phyloP scores from a whole-genome alignment of 352 stramenopile species.

The Phytophthora idaei region DNA sequence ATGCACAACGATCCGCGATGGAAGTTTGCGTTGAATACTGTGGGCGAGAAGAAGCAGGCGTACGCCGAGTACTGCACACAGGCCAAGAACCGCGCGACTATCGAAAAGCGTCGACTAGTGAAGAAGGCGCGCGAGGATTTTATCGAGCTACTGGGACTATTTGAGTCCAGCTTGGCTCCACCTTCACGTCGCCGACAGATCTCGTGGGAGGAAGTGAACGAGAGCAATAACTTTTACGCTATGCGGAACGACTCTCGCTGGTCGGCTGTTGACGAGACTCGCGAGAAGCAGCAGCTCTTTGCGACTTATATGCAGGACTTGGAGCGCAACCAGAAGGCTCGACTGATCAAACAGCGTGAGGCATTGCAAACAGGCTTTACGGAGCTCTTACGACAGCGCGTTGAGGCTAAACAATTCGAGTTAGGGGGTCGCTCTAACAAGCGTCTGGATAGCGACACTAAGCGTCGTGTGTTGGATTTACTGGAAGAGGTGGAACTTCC shows the following conservation, averaged over 20 bases:
- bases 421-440: constrained; percentile 26
- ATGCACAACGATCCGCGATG: constrained; percentile 66
- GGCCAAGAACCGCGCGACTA: constrained; percentile 64
- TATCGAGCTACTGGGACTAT: constrained; percentile 61
- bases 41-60: constrained; percentile 85
- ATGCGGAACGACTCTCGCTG: constrained; percentile 72
- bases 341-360: constrained; percentile 47
- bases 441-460: constrained; percentile 51
- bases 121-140: constrained; percentile 83
- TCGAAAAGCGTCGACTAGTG: constrained; percentile 69
- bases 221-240: constrained; percentile 57
- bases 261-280: constrained; percentile 59
- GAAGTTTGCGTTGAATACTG: constrained; percentile 64
- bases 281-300: constrained; percentile 79
- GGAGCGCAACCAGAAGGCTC: constrained; percentile 56
- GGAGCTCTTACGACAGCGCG: constrained; percentile 40
- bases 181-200: constrained; percentile 21
- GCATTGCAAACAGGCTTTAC: constrained; percentile 50
- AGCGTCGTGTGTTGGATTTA: constrained; percentile 51
- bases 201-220: constrained; percentile 58
- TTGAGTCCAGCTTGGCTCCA: constrained; percentile 47
- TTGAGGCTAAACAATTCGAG: constrained; percentile 40
- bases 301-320: constrained; percentile 69
- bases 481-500: constrained; percentile 42
- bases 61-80: constrained; percentile 87